Evolutionary conservation across 768 basidiomycete genomes (phyloP).

Genomic region (Trametes sanguinea): DNA sequence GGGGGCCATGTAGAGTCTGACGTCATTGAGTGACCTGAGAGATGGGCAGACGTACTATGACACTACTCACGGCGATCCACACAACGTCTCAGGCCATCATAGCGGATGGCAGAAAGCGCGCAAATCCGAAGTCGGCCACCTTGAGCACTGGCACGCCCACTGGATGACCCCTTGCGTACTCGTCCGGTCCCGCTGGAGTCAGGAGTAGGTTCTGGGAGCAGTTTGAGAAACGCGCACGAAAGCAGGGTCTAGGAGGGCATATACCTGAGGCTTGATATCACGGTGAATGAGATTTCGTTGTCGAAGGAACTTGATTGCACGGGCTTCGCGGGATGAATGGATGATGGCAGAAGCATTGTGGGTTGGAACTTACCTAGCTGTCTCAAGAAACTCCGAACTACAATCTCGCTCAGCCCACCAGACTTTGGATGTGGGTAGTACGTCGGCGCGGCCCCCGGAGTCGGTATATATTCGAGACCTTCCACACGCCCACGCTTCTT

Average conservation of each 20-base stretch:
- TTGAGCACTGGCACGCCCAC: conserved; percentile 93
- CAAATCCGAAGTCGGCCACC: conserved; percentile 98
- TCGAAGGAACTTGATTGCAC: conserved; percentile 91
- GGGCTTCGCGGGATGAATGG: conserved; percentile 48
- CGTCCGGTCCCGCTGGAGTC: conserved; percentile 76
- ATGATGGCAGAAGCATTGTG: background rate
- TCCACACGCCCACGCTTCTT: conserved; percentile 96
- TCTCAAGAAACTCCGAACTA: conserved; percentile 88
- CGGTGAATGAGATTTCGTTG: conserved; percentile 90
- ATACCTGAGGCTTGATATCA: conserved; percentile 94
- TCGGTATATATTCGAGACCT: conserved; percentile 78
- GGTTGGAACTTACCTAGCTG: conserved; percentile 66
- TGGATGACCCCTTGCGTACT: conserved; percentile 86
- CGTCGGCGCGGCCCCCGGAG: conserved; percentile 65
- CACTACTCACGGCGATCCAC: conserved; percentile 86
- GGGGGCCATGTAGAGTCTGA: conserved; percentile 96
- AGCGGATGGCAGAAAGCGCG: conserved; percentile 84
- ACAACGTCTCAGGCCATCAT: conserved; percentile 98
- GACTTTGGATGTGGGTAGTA: conserved; percentile 91
- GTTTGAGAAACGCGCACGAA: no score
- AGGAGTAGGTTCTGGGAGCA: conserved; percentile 78
- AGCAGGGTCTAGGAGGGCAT: no score
- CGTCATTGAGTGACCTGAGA: background rate
- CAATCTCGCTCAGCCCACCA: conserved; percentile 88
- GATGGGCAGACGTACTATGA: background rate